Conservation (phyloP, 805 yeast species). For the Myxozyma udenii region DNA sequence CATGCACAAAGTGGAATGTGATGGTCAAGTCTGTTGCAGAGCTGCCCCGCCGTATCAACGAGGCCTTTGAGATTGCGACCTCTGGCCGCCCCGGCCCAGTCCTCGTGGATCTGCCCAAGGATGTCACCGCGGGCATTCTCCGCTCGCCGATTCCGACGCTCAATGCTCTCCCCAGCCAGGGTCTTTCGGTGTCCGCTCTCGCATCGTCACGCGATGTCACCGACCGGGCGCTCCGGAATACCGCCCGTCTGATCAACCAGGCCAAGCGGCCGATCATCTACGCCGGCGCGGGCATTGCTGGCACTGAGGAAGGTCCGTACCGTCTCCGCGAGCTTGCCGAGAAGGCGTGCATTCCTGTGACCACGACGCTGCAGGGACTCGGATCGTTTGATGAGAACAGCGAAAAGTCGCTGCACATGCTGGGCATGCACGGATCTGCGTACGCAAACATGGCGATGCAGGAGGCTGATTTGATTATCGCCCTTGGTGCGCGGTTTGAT, state of each 20-base stretch:
- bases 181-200: constrained; percentile 58
- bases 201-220: constrained; percentile 73
- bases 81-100: constrained; percentile 98
- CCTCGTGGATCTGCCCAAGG: constrained; percentile 94
- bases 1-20: constrained; percentile 98
- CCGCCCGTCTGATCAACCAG: constrained; percentile 72
- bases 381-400: constrained; percentile 94
- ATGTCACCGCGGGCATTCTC: constrained; percentile 89
- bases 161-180: constrained; percentile 43
- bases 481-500: constrained; percentile 96
- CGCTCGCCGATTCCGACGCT: constrained; percentile 85
- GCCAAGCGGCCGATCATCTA: constrained; percentile 88
- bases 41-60: constrained; percentile 91
- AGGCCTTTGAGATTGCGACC: constrained; percentile 95
- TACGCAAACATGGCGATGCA: constrained; percentile 95
- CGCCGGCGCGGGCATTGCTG: constrained; percentile 88
- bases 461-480: constrained; percentile 86
- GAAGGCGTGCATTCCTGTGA: constrained; percentile 89
- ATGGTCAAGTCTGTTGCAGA: constrained; percentile 96
- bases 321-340: constrained; percentile 80
- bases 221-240: constrained; percentile 64
- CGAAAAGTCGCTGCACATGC: constrained; percentile 87
- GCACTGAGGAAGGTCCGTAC: constrained; percentile 74
- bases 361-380: constrained; percentile 89
- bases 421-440: constrained; percentile 98